Conservation (phyloP, 2,329 filamentous ascomycete species). For the Microdochium trichocladiopsis region DNA sequence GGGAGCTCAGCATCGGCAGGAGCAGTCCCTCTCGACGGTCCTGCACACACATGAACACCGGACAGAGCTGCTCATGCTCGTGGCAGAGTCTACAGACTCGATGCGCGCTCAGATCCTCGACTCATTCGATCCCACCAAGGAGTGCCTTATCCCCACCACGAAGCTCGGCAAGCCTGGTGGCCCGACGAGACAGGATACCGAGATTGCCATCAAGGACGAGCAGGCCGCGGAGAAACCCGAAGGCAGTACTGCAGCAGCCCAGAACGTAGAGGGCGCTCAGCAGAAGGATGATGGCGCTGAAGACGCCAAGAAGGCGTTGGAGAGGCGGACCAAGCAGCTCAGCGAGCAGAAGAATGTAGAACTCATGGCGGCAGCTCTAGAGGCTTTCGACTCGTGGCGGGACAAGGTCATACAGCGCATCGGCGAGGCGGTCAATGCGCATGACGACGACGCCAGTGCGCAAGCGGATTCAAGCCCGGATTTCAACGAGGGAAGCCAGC, state of each 20-base stretch:
- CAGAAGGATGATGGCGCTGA: constrained; percentile 4
- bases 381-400: constrained; percentile 20
- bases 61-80: constrained; percentile 8
- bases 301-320: constrained; percentile 10
- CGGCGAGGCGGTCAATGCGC: constrained; percentile 18
- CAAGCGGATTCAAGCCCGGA: neutral
- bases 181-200: neutral
- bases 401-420: constrained; percentile 18
- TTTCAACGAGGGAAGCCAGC: neutral
- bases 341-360: constrained; percentile 13
- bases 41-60: constrained; percentile 11
- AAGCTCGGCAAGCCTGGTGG: neutral
- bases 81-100: constrained; percentile 6
- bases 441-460: neutral
- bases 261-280: neutral
- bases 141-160: neutral
- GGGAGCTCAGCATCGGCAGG: constrained; percentile 2
- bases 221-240: constrained; percentile 2
- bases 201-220: neutral
- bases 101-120: constrained; percentile 10
- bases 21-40: constrained; percentile 11
- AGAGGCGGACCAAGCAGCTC: constrained; percentile 16
- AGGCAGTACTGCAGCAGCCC: neutral
- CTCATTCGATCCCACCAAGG: constrained; percentile 6
- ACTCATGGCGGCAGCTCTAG: constrained; percentile 15